A percentile compares a stretch with the other conserved stretches of the same genome.
These are phyloP conservation scores for Phytophthora pini DNA, from an alignment of 352 stramenopile species.

Conservation along the genomic window DNA sequence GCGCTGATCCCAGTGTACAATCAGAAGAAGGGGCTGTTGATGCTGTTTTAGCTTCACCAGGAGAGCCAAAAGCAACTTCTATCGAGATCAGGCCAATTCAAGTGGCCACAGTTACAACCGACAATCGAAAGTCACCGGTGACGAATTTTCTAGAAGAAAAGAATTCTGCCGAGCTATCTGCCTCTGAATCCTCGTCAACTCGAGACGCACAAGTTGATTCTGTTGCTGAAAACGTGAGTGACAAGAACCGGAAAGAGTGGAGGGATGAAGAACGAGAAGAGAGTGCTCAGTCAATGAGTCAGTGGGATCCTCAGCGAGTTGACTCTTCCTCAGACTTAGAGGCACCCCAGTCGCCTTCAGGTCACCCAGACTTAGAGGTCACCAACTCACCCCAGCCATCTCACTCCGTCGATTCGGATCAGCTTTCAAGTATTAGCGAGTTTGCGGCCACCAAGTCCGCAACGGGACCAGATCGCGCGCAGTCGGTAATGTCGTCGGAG, in stretches of 20 bases:
- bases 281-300: not conserved
- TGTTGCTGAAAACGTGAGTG: not conserved
- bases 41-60: not conserved
- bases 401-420: conserved; percentile 25
- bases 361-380: not conserved
- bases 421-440: conserved; percentile 13
- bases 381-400: conserved; percentile 1
- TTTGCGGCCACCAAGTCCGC: conserved; percentile 4
- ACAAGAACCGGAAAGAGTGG: conserved; percentile 1
- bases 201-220: conserved; percentile 1
- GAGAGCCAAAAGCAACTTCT: not conserved
- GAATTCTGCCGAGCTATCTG: conserved; percentile 5
- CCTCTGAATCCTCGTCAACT: not conserved
- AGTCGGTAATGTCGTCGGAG: conserved; percentile 46
- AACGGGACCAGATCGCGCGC: conserved; percentile 11
- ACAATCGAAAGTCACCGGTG: not conserved
- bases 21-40: not conserved
- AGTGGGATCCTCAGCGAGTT: conserved; percentile 8
- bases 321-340: conserved; percentile 15
- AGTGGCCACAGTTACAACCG: not conserved
- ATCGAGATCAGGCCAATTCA: conserved; percentile 10
- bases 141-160: conserved; percentile 4
- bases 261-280: conserved; percentile 6
- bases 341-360: not conserved
- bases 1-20: not conserved